Conservation (phyloP, 78 protist genomes). For the Thecamonas trahens region DNA sequence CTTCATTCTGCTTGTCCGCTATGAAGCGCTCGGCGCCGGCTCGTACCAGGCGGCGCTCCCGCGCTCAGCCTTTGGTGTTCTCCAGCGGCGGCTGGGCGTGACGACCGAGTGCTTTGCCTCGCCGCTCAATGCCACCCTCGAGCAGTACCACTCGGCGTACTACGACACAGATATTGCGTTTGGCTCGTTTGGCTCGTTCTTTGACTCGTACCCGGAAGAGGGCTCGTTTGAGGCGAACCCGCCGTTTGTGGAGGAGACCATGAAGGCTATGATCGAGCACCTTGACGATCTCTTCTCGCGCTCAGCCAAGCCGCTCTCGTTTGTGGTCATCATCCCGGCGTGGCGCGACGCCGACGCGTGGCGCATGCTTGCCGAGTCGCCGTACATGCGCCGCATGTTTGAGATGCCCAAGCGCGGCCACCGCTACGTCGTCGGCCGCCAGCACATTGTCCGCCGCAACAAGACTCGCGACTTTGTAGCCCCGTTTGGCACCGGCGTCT, state of each 20-base stretch:
- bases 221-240: conserved; percentile 57
- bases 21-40: no score
- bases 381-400: not conserved
- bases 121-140: conserved; percentile 11
- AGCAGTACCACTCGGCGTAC: conserved; percentile 8
- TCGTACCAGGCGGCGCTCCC: conserved; percentile 26
- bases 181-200: conserved; percentile 38
- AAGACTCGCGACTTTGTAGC: not conserved
- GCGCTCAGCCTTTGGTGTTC: not conserved
- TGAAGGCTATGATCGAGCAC: not conserved
- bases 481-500: not conserved
- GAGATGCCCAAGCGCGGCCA: not conserved
- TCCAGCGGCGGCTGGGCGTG: conserved; percentile 4
- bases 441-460: not conserved
- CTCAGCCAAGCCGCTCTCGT: conserved; percentile 3
- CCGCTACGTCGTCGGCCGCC: not conserved
- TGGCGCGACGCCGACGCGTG: conserved; percentile 2
- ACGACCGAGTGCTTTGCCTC: conserved; percentile 29
- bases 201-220: not conserved
- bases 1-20: no score
- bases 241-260: conserved; percentile 24
- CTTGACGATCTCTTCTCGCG: not conserved
- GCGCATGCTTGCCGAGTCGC: not conserved
- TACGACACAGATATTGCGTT: conserved; percentile 22
- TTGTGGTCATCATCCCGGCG: conserved; percentile 10